Evolutionary conservation across 352 stramenopile genomes (phyloP).

Genomic region (Pythium dissotocum): DNA sequence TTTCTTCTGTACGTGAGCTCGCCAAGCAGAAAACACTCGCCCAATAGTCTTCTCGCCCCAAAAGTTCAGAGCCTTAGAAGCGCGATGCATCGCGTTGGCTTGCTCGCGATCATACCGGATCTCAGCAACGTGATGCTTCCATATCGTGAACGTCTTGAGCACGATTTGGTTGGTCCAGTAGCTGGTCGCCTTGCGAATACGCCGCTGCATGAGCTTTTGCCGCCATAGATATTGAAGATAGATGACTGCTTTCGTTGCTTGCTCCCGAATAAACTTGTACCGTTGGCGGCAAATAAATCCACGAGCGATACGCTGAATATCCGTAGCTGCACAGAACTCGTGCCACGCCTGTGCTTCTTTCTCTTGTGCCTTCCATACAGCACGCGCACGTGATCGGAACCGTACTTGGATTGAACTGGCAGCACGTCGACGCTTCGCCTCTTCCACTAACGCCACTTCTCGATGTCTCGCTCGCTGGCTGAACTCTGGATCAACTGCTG

Average conservation of each 20-base stretch:
- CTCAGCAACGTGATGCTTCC: slow-evolving; percentile 35
- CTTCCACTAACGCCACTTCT: slow-evolving; percentile 28
- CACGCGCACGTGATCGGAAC: slow-evolving; percentile 37
- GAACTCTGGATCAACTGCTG: slow-evolving; percentile 35
- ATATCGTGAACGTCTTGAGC: slow-evolving; percentile 54
- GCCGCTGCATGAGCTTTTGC: slow-evolving; percentile 42
- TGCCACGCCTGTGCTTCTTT: slow-evolving; percentile 39
- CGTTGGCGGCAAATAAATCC: slow-evolving; percentile 42
- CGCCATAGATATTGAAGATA: slow-evolving; percentile 68
- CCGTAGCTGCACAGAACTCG: slow-evolving; percentile 49
- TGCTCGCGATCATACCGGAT: slow-evolving; percentile 29
- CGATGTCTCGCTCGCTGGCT: slow-evolving; percentile 40
- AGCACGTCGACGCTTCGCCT: slow-evolving; percentile 33
- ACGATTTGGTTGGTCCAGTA: slow-evolving; percentile 64
- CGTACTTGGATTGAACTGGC: slow-evolving; percentile 41
- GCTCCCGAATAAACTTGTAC: slow-evolving; percentile 42
- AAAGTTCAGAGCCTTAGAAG: slow-evolving; percentile 57
- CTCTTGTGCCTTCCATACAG: slow-evolving; percentile 26
- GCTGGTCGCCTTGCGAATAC: slow-evolving; percentile 46
- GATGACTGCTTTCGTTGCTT: slow-evolving; percentile 41
- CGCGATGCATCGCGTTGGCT: slow-evolving; percentile 30
- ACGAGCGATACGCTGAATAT: slow-evolving; percentile 61
- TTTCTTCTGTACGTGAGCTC: slow-evolving; percentile 37
- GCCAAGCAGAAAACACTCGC: slow-evolving; percentile 53
- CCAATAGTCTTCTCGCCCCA: slow-evolving; percentile 58